A percentile compares a stretch with the other conserved stretches of the same genome.
phyloP scores from a whole-genome alignment of 208 protist species.

The Leishmania mexicana region DNA sequence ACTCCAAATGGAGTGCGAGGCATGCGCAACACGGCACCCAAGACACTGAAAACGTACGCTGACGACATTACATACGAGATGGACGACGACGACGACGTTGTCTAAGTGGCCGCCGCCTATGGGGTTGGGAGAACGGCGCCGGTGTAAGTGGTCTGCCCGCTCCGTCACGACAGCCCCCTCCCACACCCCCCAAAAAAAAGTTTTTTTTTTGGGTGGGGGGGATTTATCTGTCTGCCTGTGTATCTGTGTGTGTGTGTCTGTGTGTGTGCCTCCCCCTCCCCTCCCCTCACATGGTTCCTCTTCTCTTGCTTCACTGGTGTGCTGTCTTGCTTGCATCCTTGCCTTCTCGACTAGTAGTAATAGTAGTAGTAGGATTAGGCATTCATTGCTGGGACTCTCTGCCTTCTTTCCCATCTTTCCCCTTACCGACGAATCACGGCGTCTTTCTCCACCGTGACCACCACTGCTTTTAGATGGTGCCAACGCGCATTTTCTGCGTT shows the following conservation, averaged over 20 bases:
- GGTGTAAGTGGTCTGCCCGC: not conserved
- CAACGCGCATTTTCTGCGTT: not conserved
- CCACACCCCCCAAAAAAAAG: not conserved
- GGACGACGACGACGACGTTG: slow-evolving; percentile 23
- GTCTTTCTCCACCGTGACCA: not conserved
- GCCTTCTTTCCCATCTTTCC: not conserved
- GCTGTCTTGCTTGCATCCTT: not conserved
- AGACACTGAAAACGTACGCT: slow-evolving; percentile 20
- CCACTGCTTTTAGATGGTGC: not conserved
- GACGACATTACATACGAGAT: slow-evolving; percentile 32
- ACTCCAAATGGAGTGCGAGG: slow-evolving; percentile 50
- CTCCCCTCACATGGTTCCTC: not conserved
- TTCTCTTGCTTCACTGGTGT: not conserved
- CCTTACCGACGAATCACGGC: not conserved
- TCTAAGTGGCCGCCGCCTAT: not conserved
- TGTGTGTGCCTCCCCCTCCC: not conserved
- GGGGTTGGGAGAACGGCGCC: not conserved
- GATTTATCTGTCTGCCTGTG: slow-evolving; percentile 9
- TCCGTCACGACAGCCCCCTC: not conserved
- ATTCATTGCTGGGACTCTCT: not conserved
- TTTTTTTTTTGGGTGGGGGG: too few species aligned
- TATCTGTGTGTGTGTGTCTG: not conserved
- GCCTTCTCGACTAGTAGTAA: not conserved
- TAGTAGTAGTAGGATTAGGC: not conserved
- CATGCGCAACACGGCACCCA: slow-evolving; percentile 8